Conservation (phyloP, 495 filamentous ascomycete species). For the Tetracladium setigerum region DNA sequence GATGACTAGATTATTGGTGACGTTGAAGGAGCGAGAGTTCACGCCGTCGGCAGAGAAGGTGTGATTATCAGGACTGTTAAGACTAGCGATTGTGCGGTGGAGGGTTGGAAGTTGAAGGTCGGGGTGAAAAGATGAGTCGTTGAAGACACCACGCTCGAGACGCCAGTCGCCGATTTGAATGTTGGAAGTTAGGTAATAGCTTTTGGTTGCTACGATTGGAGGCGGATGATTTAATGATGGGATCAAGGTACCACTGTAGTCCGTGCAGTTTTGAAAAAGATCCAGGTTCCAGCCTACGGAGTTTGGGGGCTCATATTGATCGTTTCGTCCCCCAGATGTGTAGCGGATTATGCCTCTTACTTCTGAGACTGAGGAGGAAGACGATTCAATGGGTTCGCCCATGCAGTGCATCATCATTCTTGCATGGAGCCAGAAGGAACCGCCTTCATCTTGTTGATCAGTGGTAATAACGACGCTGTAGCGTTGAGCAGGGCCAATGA, state of each 20-base stretch:
- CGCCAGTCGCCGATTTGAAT: conserved; percentile 49
- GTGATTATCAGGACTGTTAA: conserved; percentile 33
- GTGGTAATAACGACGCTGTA: conserved; percentile 56
- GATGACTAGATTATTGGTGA: conserved; percentile 36
- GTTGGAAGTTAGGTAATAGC: conserved; percentile 41
- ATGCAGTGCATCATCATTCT: conserved; percentile 51
- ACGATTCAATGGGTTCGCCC: conserved; percentile 30
- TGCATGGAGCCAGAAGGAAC: conserved; percentile 53
- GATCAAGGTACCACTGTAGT: conserved; percentile 32
- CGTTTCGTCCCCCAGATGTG: conserved; percentile 25
- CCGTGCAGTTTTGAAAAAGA: conserved; percentile 34
- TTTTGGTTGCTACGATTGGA: conserved; percentile 34
- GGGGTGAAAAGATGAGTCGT: conserved; percentile 45
- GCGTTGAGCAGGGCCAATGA: conserved; percentile 57
- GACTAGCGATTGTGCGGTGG: conserved; percentile 37
- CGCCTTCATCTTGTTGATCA: conserved; percentile 40
- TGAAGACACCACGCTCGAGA: conserved; percentile 46
- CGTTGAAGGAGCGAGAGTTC: conserved; percentile 42
- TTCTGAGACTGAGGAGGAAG: conserved; percentile 39
- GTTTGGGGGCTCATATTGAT: conserved; percentile 16
- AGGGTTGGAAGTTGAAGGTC: conserved; percentile 33
- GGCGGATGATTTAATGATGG: conserved; percentile 32
- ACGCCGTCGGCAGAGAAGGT: conserved; percentile 42
- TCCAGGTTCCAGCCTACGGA: conserved; percentile 29
- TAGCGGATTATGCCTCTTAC: conserved; percentile 47